Percentiles rank a stretch among this genome's conserved stretches.
Evolutionary conservation across 306 rosid genomes (phyloP).

Genomic region (Dalbergia oliveri): DNA sequence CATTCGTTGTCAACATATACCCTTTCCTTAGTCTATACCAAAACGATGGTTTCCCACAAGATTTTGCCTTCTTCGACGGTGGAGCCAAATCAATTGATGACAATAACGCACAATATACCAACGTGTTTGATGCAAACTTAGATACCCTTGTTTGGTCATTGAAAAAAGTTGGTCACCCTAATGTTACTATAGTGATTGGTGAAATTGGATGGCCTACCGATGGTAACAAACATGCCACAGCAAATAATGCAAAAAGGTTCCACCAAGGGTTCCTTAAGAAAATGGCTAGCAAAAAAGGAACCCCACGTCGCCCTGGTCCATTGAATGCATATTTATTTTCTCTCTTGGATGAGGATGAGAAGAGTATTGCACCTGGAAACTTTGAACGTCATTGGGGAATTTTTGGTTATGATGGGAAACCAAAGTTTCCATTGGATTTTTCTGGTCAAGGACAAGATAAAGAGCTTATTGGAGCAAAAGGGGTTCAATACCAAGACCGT

Average conservation of each 20-base stretch:
- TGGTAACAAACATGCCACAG: slow-evolving; percentile 54
- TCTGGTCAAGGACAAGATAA: slow-evolving; percentile 54
- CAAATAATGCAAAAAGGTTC: slow-evolving; percentile 57
- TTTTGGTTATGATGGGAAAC: slow-evolving; percentile 66
- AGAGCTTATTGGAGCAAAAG: slow-evolving; percentile 62
- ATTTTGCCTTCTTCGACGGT: slow-evolving; percentile 72
- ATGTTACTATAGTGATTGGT: slow-evolving; percentile 63
- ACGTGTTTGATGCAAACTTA: slow-evolving; percentile 78
- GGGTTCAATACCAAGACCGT: slow-evolving; percentile 61
- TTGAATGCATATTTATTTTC: slow-evolving; percentile 61
- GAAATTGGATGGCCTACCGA: slow-evolving; percentile 97
- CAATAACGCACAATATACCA: slow-evolving; percentile 51
- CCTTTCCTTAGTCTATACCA: slow-evolving; percentile 77
- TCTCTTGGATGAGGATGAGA: slow-evolving; percentile 68
- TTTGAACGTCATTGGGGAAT: slow-evolving; percentile 98
- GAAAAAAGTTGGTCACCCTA: slow-evolving; percentile 51
- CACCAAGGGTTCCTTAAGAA: slow-evolving; percentile 70
- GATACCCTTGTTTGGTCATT: slow-evolving; percentile 73
- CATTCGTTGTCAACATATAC: slow-evolving; percentile 81
- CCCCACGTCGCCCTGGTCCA: slow-evolving; percentile 57
- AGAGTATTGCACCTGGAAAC: slow-evolving; percentile 68
- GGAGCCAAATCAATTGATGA: slow-evolving; percentile 43
- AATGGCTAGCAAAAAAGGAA: slow-evolving; percentile 58
- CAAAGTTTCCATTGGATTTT: slow-evolving; percentile 72
- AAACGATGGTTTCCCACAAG: slow-evolving; percentile 53